Evolutionary conservation across 495 filamentous ascomycete species (phyloP).

Genomic region (Xylaria castorea): DNA sequence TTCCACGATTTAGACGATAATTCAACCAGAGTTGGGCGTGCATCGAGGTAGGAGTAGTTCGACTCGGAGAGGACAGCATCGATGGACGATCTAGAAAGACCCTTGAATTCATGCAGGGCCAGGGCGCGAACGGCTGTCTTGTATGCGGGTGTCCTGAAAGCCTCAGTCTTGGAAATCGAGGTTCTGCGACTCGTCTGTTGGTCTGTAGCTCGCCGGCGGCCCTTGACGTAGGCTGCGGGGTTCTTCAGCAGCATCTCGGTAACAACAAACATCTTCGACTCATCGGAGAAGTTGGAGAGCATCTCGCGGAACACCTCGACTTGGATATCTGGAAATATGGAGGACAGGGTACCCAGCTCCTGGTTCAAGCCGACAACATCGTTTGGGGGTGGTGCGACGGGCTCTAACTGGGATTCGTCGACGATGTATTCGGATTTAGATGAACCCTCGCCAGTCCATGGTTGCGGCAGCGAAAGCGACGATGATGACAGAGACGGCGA

Average conservation of each 20-base stretch:
- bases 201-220: constrained; percentile 67
- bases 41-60: constrained; percentile 85
- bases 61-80: constrained; percentile 88
- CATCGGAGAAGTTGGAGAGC: constrained; percentile 77
- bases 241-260: constrained; percentile 85
- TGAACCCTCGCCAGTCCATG: not conserved
- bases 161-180: constrained; percentile 69
- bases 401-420: constrained; percentile 52
- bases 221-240: constrained; percentile 74
- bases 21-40: constrained; percentile 74
- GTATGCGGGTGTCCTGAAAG: constrained; percentile 76
- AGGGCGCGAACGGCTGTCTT: constrained; percentile 69
- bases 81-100: constrained; percentile 78
- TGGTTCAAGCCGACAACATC: constrained; percentile 77
- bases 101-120: constrained; percentile 80
- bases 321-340: constrained; percentile 85
- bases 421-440: constrained; percentile 22
- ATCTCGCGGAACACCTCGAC: constrained; percentile 94
- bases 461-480: constrained; percentile 5
- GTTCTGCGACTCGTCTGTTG: constrained; percentile 35
- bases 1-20: constrained; percentile 85
- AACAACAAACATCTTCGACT: constrained; percentile 83
- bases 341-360: constrained; percentile 71
- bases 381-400: constrained; percentile 53
- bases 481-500: not conserved